phyloP scores from a whole-genome alignment of 2,329 filamentous ascomycete genomes.

The Paraconiothyrium sp. region DNA sequence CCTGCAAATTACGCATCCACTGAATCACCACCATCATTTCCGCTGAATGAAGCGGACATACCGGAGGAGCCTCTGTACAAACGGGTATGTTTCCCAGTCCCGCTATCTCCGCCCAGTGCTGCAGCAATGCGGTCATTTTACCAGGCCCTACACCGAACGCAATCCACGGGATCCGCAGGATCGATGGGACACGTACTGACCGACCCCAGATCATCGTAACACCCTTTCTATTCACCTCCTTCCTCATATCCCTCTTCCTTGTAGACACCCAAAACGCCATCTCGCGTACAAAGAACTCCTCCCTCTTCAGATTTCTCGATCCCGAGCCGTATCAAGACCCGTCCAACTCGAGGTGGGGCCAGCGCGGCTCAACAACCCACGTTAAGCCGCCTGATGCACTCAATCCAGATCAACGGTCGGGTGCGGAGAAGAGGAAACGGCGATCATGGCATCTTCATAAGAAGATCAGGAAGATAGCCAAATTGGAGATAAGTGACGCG shows the following conservation, averaged over 20 bases:
- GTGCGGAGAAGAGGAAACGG: conserved; percentile 30
- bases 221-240: conserved; percentile 21
- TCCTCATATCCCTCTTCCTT: conserved; percentile 22
- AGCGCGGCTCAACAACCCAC: conserved; percentile 25
- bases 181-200: neutral
- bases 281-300: conserved; percentile 27
- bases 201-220: conserved; percentile 33
- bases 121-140: neutral
- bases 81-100: conserved; percentile 1
- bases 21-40: conserved; percentile 22
- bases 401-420: conserved; percentile 19
- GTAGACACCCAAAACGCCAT: conserved; percentile 12
- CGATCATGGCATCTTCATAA: conserved; percentile 51
- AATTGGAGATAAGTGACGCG: conserved; percentile 70
- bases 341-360: conserved; percentile 36
- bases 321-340: conserved; percentile 57
- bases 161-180: neutral
- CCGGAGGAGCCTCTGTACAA: conserved; percentile 11
- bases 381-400: conserved; percentile 35
- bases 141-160: neutral
- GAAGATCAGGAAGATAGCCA: conserved; percentile 65
- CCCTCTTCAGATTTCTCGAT: conserved; percentile 43
- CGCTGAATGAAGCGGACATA: conserved; percentile 14
- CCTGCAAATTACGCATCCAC: conserved; percentile 15
- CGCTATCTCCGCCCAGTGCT: neutral